phyloP scores from a whole-genome alignment of 208 protist species.

The Willaertia magna region DNA sequence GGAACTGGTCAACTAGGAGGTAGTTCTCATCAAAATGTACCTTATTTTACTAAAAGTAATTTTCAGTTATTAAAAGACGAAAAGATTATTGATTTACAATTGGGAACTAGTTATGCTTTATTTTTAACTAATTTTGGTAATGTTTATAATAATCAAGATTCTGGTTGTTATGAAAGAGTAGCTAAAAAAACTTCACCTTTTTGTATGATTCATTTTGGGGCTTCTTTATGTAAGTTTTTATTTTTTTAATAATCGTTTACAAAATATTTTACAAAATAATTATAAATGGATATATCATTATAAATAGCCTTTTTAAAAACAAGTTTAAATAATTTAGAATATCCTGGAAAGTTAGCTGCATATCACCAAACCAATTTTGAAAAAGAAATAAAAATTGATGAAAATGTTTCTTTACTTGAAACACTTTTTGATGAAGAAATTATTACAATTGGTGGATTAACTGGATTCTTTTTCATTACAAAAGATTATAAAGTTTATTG shows the following conservation, averaged over 20 bases:
- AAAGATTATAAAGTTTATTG: not conserved
- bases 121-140: not conserved
- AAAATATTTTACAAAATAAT: too few relatives aligned
- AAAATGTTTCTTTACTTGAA: too few relatives aligned
- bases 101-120: not conserved
- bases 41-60: not conserved
- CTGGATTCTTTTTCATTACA: not conserved
- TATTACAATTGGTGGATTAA: not conserved
- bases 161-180: not conserved
- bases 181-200: not conserved
- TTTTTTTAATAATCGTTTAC: too few relatives aligned
- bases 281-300: too few relatives aligned
- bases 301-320: too few relatives aligned
- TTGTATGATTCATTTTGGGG: not conserved
- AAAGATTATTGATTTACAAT: not conserved
- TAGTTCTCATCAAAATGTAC: too few relatives aligned
- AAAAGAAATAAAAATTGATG: too few relatives aligned
- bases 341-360: too few relatives aligned
- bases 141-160: not conserved
- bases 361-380: too few relatives aligned
- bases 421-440: not conserved
- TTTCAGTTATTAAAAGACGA: not conserved
- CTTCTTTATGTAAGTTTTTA: not conserved
- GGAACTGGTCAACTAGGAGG: too few relatives aligned
- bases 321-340: too few relatives aligned